Base-by-base conservation (phyloP, 2,329 filamentous ascomycete genomes). In the Knufia petricola region DNA sequence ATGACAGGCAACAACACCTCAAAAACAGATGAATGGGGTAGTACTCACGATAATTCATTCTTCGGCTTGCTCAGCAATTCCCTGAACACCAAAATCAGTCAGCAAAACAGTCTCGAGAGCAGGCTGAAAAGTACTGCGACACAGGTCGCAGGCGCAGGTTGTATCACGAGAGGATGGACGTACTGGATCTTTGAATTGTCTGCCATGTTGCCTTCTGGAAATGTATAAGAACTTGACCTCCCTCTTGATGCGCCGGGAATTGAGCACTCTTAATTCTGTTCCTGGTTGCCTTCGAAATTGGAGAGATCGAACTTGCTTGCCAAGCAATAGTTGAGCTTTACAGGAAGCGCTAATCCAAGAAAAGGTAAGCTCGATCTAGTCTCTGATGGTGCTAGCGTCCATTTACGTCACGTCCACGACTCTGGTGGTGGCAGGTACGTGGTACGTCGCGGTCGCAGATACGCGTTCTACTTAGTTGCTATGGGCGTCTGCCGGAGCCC, bases 61-160 rank as follows among this genome's bases (percentile, higher is more conserved):
- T 87, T 86, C 57, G 87, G 82, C 77, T 95, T 95, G 67, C 79
- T 82, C 57, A 94, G 80, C 62, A 95, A 81, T 69, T 95, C 88
- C 70, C 87, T 94, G 65, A 52, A 51, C 13, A 44, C 36, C 42
- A 23, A 46, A 21, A 47, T 20, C 6, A 9, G 15, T 47, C 44
- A 47, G 44, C 23, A 28, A 39, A 44, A 30, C 8, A 32, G 24
- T 15, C 58, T 69, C 61, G 70, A 64, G 50, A 34, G 15, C 21
- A 42, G 46, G 15, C 37, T 48, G 46, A 48, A 37, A 48, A 31
- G 23, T 41, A 48, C 37, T 41, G 49, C 34, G 28, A 19, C 15
- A 37, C 15, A 23, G 28, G 8, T 15, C 20, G 13, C 15, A 31
- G 36, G 31, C 19, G 52, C 26, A 50, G 4, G 26, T 26, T 15